Evolutionary conservation across 192 early-diverging fungal genomes (phyloP).

Genomic region (Dissophora ornata): DNA sequence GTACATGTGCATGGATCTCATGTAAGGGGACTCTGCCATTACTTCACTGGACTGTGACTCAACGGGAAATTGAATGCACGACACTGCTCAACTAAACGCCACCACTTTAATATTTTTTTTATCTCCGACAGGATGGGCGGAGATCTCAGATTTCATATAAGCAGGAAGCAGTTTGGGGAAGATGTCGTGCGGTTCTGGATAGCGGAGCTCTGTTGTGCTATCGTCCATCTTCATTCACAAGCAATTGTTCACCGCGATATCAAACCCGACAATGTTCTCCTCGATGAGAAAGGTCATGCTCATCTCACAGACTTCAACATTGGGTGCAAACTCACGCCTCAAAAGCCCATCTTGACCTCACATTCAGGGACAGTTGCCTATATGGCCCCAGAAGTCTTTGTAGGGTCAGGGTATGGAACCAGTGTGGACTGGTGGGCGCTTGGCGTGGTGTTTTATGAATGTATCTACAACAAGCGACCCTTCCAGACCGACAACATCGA

Average conservation of each 20-base stretch:
- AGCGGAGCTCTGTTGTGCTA: constrained; percentile 86
- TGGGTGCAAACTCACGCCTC: constrained; percentile 74
- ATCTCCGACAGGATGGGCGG: constrained; percentile 72
- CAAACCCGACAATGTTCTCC: constrained; percentile 92
- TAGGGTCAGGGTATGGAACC: constrained; percentile 76
- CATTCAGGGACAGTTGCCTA: constrained; percentile 92
- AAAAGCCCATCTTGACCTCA: constrained; percentile 76
- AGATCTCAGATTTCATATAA: constrained; percentile 85
- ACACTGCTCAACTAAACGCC: too few relatives aligned
- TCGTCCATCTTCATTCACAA: constrained; percentile 85
- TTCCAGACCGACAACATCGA: constrained; percentile 73
- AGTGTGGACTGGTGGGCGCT: constrained; percentile 97
- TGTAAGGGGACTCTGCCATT: constrained; percentile 60
- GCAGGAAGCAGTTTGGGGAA: constrained; percentile 78
- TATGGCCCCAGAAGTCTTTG: constrained; percentile 87
- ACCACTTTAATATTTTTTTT: not conserved
- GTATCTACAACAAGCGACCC: constrained; percentile 76
- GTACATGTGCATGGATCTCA: constrained; percentile 91
- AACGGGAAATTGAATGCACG: too few relatives aligned
- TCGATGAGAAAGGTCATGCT: constrained; percentile 85
- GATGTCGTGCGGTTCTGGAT: constrained; percentile 85
- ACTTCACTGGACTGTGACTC: too few relatives aligned
- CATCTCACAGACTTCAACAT: constrained; percentile 98
- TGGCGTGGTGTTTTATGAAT: constrained; percentile 92
- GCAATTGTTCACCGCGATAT: constrained; percentile 91